A percentile compares a stretch with the other conserved stretches of the same genome.
phyloP scores from a whole-genome alignment of 2,329 filamentous ascomycete genomes.

The Sporothrix brunneoviolacea region DNA sequence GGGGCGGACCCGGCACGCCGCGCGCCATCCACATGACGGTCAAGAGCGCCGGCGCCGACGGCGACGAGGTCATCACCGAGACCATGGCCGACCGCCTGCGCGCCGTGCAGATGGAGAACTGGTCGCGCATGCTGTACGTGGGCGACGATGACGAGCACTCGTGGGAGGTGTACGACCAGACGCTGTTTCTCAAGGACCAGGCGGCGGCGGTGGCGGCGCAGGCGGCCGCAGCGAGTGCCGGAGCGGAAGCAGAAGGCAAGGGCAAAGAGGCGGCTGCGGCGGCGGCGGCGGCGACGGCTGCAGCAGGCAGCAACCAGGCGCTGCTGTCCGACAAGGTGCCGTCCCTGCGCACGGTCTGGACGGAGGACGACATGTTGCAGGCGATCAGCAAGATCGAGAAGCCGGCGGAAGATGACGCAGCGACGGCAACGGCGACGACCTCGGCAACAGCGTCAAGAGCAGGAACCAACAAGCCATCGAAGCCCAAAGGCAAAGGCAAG shows the following conservation, averaged over 20 bases:
- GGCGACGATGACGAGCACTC: conserved; percentile 73
- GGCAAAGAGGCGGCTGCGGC: conserved; percentile 21
- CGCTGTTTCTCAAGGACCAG: conserved; percentile 50
- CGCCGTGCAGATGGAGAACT: conserved; percentile 72
- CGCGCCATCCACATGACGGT: conserved; percentile 82
- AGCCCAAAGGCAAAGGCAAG: conserved; percentile 17
- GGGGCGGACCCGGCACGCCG: conserved; percentile 41
- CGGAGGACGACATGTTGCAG: conserved; percentile 37
- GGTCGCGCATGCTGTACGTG: conserved; percentile 71
- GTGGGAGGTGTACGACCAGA: conserved; percentile 69
- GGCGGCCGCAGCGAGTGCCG: conserved; percentile 20
- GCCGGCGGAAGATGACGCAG: background rate
- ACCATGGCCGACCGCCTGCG: conserved; percentile 72
- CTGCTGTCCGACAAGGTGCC: conserved; percentile 32
- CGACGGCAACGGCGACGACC: background rate
- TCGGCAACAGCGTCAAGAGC: background rate
- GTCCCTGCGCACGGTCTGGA: conserved; percentile 35
- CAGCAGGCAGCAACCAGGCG: conserved; percentile 14
- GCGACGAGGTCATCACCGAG: conserved; percentile 52
- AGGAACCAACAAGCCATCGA: background rate
- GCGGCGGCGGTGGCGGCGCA: conserved; percentile 7
- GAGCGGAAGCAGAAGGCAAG: conserved; percentile 19
- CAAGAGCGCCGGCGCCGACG: conserved; percentile 64
- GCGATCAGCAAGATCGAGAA: conserved; percentile 37
- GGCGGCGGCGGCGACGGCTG: conserved; percentile 4